Base-by-base conservation (phyloP, 2,329 filamentous ascomycete genomes). In the Beauveria bassiana region DNA sequence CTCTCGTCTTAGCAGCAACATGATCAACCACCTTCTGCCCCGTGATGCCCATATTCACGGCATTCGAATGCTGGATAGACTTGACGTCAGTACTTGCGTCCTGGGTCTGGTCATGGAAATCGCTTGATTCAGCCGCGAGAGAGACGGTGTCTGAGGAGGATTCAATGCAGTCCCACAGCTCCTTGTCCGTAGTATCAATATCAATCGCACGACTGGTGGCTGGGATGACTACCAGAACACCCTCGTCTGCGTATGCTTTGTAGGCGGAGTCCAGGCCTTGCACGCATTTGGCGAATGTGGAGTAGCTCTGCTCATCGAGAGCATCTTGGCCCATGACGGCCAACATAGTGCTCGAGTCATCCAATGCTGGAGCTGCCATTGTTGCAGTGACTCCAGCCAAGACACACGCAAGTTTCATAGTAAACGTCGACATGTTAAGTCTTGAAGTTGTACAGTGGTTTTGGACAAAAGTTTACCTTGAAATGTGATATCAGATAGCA, bases 91-190 rank as follows among this genome's bases (percentile, higher is more conserved):
- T 28, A 20, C 43, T 59, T 31, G 43, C 45, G 18, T 50, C 56
- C 14, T 59, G 56, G 20, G 56, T 31, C 38, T 10, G 28, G 14
- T 59, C 56, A 34, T 50, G 31, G 56, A 59, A 59, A 2, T 59
- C 56, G 45, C 45, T 59, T 18, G 56, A 59, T 20, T 59, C 56
- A 49, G 24, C 26, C 28, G 56, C 56, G 38, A 59, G 45, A n/a
- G 56, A 59, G 16, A 59, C 8, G n/a, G 26, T 59, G 56, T 14
- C 16, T 18, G 45, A 49, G n/a, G 56, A 59, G 31, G 56, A 40
- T 8, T 59, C n/a, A 18, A 59, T 59, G 14, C 56, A 59, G 10
- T 42, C 26, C 56, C 56, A 59, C 31, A 59, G 43, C 56, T 49
- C 20, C 34, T 49, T 28, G 45, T 59, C 56, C 28, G 34, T 22